Conservation (phyloP, 2,329 filamentous ascomycete species). For the Exophiala viscosa region DNA sequence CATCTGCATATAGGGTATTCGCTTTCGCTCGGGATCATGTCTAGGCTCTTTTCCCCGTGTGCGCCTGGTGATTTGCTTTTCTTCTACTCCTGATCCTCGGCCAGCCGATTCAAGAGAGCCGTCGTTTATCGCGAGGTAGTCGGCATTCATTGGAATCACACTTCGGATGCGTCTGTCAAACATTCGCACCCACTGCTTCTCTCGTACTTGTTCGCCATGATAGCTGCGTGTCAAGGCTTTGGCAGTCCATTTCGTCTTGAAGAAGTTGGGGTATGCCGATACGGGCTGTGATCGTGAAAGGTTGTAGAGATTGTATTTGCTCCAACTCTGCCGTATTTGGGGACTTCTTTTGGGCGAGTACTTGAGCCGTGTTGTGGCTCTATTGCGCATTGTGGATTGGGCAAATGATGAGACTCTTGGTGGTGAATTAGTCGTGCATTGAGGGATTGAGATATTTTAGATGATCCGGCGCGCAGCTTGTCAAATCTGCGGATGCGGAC, state of each 20-base stretch:
- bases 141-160: constrained; percentile 79
- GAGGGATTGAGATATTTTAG: neutral
- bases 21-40: constrained; percentile 23
- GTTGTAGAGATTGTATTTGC: constrained; percentile 96
- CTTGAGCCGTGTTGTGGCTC: constrained; percentile 41
- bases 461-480: too few relatives aligned
- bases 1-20: constrained; percentile 90
- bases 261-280: constrained; percentile 62
- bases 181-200: constrained; percentile 91
- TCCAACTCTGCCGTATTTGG: constrained; percentile 89
- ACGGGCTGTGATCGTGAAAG: constrained; percentile 56
- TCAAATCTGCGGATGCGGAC: too few relatives aligned
- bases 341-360: constrained; percentile 8
- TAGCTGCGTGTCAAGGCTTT: constrained; percentile 82
- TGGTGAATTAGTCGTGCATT: neutral
- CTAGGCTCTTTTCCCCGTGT: constrained; percentile 3
- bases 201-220: constrained; percentile 90
- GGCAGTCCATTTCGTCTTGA: constrained; percentile 96
- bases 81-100: constrained; percentile 68
- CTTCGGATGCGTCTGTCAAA: constrained; percentile 77
- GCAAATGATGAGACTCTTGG: too few relatives aligned
- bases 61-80: neutral
- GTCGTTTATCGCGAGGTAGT: constrained; percentile 74
- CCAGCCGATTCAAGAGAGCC: constrained; percentile 80
- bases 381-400: constrained; percentile 40